Base-by-base conservation (phyloP, 179 eudicot species). In the Pouteria campechiana region DNA sequence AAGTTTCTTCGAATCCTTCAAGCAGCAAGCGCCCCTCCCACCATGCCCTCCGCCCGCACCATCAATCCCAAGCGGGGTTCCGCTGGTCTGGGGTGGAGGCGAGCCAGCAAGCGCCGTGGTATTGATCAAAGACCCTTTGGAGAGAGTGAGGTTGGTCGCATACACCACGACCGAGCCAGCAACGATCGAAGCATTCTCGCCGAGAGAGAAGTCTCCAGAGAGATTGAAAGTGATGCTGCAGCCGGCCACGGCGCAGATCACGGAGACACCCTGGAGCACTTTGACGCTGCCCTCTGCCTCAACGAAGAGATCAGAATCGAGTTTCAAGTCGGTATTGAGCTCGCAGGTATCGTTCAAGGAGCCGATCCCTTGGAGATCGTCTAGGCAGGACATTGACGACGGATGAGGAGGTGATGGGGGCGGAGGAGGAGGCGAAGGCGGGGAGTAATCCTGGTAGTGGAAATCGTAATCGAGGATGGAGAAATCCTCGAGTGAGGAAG, bases 21-120 rank as follows among this genome's bases (percentile, higher is more conserved):
- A 62, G 46, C 98, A 90, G 40, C 80, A 64, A 7, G 98, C 98
- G n/a, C 98, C 98, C 41, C 98, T 68, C 7, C 98, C 98, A 2
- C 98, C 98, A 17, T 90, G 70, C 1, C 98, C 98, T 17, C 94
- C 98, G 3, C 98, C 98, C 0, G 73, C 86, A 15, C 98, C 98
- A 20, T 67, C 65, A 6, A 60, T 41, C 2, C 68, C 87, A 3
- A 49, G 42, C 0, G 96, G 94, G 0, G 79, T 72, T 40, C 98
- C 98, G 20, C 81, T 71, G 0, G 93, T 67, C 54, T 78, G 79
- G 9, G 75, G 62, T 0, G 90, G 95, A 8, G 90, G 90, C 40
- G 52, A 60, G 17, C 96, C 98, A 3, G 60, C 96, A 48, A 79
- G 53, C 0, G 71, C 94, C 1, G 98, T 90, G 7, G 60, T 69